Conservation (phyloP, 805 yeast species). For the Kodamaea kaohsiungensis region DNA sequence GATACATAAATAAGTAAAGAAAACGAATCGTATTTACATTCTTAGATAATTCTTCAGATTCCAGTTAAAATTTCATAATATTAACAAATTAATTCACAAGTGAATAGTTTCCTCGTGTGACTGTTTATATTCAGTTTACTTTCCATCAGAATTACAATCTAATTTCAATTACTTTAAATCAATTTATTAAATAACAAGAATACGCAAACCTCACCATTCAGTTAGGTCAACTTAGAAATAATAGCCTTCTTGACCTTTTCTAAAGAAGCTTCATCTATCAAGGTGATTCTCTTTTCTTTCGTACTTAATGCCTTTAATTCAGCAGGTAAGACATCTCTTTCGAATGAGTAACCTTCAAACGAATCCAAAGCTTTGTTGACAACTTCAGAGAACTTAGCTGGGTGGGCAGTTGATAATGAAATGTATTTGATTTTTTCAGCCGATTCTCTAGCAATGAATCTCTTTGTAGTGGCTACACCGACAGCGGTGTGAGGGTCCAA, state of each 20-base stretch:
- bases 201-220: not conserved
- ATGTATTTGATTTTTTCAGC: conserved; percentile 46
- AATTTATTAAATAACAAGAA: not conserved
- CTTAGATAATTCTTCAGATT: too few species aligned
- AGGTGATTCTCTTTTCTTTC: conserved; percentile 72
- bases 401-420: conserved; percentile 96
- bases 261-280: conserved; percentile 70
- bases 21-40: too few species aligned
- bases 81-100: not conserved
- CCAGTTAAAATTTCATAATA: too few species aligned
- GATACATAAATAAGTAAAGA: too few species aligned
- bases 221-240: conserved; percentile 56
- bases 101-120: too few species aligned
- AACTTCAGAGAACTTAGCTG: conserved; percentile 97
- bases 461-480: conserved; percentile 79
- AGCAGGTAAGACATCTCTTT: conserved; percentile 82
- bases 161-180: too few species aligned
- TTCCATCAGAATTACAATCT: too few species aligned
- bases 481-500: conserved; percentile 97
- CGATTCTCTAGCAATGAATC: conserved; percentile 51
- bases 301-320: conserved; percentile 74
- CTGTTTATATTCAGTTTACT: too few species aligned
- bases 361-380: conserved; percentile 76
- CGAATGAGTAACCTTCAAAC: conserved; percentile 78
- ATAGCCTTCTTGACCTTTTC: conserved; percentile 75